Conservation (phyloP, 2,329 filamentous ascomycete genomes). For the Exserohilum rostratum region DNA sequence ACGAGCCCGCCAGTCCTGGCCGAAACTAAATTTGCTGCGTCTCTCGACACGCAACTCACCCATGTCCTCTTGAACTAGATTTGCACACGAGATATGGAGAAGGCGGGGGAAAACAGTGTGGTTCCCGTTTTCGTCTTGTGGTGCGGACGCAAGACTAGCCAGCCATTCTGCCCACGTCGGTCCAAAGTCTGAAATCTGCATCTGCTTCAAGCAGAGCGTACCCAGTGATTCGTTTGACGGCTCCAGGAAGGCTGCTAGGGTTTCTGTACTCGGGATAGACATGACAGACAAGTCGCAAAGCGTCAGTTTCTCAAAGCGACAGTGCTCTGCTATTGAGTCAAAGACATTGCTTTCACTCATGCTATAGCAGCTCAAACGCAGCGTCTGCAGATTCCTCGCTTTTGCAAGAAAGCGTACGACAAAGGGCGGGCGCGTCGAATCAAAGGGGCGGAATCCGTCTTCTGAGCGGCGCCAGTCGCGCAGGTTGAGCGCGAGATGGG, state of each 20-base stretch:
- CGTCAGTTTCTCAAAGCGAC: conserved; percentile 20
- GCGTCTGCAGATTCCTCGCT: conserved; percentile 15
- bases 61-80: too few relatives aligned
- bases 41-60: not conserved
- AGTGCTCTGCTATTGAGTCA: conserved; percentile 29
- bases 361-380: conserved; percentile 35
- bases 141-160: conserved; percentile 8
- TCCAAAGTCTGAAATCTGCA: conserved; percentile 17
- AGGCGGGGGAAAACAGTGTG: too few relatives aligned
- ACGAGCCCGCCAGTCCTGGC: conserved; percentile 9
- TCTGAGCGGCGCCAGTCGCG: conserved; percentile 37
- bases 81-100: too few relatives aligned
- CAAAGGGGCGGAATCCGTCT: conserved; percentile 22
- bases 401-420: conserved; percentile 38
- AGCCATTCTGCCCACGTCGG: conserved; percentile 17
- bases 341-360: conserved; percentile 32
- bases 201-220: conserved; percentile 17
- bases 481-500: conserved; percentile 28
- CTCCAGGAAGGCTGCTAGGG: conserved; percentile 23
- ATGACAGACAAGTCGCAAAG: conserved; percentile 28
- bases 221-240: conserved; percentile 15
- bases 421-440: conserved; percentile 24
- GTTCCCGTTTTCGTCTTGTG: too few relatives aligned
- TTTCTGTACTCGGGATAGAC: conserved; percentile 9
- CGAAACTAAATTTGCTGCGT: conserved; percentile 1